Evolutionary conservation across 2,329 filamentous ascomycete species (phyloP).

Genomic region (Ceratocystis lukuohia): DNA sequence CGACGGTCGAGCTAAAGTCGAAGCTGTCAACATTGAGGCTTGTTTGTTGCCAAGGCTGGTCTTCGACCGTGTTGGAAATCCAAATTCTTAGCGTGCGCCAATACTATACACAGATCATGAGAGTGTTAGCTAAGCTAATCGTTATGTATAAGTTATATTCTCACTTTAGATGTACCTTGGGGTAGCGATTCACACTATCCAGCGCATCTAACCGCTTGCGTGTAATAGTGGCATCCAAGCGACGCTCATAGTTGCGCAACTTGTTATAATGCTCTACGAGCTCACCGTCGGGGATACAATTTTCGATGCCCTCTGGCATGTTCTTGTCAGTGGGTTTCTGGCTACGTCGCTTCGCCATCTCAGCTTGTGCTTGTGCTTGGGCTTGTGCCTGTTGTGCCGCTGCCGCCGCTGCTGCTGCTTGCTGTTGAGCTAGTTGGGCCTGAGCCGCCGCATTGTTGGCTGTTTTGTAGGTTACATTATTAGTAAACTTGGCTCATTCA

Average conservation of each 20-base stretch:
- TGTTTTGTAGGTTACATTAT: background rate
- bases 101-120: conserved; percentile 3
- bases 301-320: conserved; percentile 78
- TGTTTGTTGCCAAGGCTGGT: conserved; percentile 71
- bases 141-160: background rate
- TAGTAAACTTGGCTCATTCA: background rate
- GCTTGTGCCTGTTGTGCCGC: conserved; percentile 34
- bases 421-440: conserved; percentile 36
- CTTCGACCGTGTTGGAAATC: conserved; percentile 89
- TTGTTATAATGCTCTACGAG: conserved; percentile 70
- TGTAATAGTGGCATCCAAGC: conserved; percentile 83
- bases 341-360: conserved; percentile 64
- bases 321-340: conserved; percentile 91
- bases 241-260: conserved; percentile 73
- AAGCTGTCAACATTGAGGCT: conserved; percentile 60
- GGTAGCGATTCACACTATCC: conserved; percentile 61
- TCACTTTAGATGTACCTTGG: conserved; percentile 41
- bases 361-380: conserved; percentile 39
- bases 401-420: conserved; percentile 38
- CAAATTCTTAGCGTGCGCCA: conserved; percentile 65
- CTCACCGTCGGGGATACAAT: conserved; percentile 62
- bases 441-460: conserved; percentile 32
- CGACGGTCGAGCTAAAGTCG: conserved; percentile 63
- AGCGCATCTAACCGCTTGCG: conserved; percentile 85
- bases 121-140: no score